Base-by-base conservation (phyloP, 768 basidiomycete genomes). In the Rhodosporidiobolus sp. region DNA sequence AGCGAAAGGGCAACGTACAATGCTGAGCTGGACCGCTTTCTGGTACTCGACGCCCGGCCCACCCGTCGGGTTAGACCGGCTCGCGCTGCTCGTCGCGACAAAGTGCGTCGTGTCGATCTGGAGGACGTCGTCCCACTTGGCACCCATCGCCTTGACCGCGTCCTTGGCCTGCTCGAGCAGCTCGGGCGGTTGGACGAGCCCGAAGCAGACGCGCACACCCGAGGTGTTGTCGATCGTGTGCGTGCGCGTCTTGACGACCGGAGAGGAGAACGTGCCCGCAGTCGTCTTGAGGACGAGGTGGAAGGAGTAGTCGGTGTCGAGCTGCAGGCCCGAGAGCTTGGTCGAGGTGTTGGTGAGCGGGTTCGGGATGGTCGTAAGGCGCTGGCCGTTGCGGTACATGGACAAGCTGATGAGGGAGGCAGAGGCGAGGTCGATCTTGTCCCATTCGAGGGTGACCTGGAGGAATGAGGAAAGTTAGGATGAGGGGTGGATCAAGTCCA, bases 201-300 rank as follows among this genome's bases (percentile, higher is more conserved):
- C 96, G 77, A 98, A 97, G 83, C 94, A 94, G 46, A 97, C 93
- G 17, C 87, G 89, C 59, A 99, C 90, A 32, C 96, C 96, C 38
- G 91, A 93, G 4, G 94, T 97, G 80, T 98, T 92, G 49, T 88
- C 86, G 84, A 98, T 97, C 24, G 92, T 92, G 81, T 98, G 96
- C 7, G 96, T 98, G 46, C 87, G 86, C 16, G 93, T 87, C 62
- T 87, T 86, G 65, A 96, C 84, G 20, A 92, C 70, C 74, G 94
- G 94, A 1, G 92, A 94, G 0, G 89, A 88, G 83, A 85, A 94
- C 0, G 90, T 91, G 3, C 96, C 96, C 6, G 94, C 93, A 0
- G 92, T 90, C 0, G 96, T 98, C 65, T 89, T 91, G 62, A 98
- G 84, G 62, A 98, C 86, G 72, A 98, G 88, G 79, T 98, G 95